Base-by-base conservation (phyloP, 345 rosid genomes). In the Arabis hirsuta region DNA sequence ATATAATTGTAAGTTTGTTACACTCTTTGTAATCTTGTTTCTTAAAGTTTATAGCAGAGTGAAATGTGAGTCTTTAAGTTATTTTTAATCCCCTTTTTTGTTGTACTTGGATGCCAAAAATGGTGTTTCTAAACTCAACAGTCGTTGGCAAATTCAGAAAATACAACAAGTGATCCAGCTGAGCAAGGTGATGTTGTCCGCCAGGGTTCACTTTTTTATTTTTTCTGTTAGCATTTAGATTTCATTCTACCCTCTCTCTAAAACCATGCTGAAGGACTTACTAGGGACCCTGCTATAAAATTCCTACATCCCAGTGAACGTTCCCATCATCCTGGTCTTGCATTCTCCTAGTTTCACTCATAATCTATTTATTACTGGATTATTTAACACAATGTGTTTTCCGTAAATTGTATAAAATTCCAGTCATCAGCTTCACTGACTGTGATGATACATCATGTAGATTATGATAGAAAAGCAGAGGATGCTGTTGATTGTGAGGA, bases 401-500 rank as follows among this genome's bases (percentile, higher is more conserved):
- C 34, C 26, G 8, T 65, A 43, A 43, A 14, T 65, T 36, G 36
- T 51, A 59, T 36, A 36, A 5, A 52, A 22, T 69, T 54, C 66
- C 48, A 65, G 67, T 76, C 61, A 55, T 48, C 61, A 48, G 54
- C 54, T 31, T 55, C 67, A 69, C 24, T 65, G 63, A 65, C 52
- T 34, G 64, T 77, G 51, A 44, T 65, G 51, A 63, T 65, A 70
- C 80, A 78, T 70, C 52, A 71, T 64, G 68, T 80, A 95, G 99
- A 90, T 88, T 91, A 90, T 82, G 83, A 84, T 78, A 87, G 85
- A 80, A 89, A 95, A 85, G 88, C 91, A 22, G 99, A 91, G 83
- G 88, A 90, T 88, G 97, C 96, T 13, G 84, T 91, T 79, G 93
- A 95, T 78, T 95, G 87, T 76, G 96, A 91, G 78, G 98, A 95